Percentiles rank a stretch among this genome's conserved stretches.
Evolutionary conservation across 768 basidiomycete species (phyloP).

Genomic region (Termitomyces sp.): DNA sequence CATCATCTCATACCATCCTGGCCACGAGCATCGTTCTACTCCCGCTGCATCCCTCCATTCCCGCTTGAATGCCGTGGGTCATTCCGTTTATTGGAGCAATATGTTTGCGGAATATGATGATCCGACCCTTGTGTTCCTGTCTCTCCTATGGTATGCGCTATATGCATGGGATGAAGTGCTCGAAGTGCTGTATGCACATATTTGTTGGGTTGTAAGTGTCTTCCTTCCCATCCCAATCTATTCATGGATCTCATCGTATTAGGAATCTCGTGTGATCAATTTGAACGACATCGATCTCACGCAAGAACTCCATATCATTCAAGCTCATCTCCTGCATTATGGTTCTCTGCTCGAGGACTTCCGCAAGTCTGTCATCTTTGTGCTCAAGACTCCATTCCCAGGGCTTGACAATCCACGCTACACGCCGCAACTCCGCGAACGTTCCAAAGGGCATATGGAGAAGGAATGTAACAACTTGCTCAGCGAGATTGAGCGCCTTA

Average conservation of each 20-base stretch:
- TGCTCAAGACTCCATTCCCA: slow-evolving; percentile 47
- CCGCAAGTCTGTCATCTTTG: slow-evolving; percentile 46
- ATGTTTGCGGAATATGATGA: slow-evolving; percentile 40
- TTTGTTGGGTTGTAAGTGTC: slow-evolving; percentile 40
- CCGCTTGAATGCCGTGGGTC: slow-evolving; percentile 35
- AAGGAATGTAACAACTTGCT: slow-evolving; percentile 47
- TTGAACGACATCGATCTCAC: slow-evolving; percentile 43
- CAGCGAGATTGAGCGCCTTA: slow-evolving; percentile 47
- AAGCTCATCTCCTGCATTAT: slow-evolving; percentile 58
- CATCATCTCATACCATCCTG: slow-evolving; percentile 42
- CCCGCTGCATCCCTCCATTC: slow-evolving; percentile 31
- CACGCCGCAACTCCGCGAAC: slow-evolving; percentile 12
- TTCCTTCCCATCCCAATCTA: slow-evolving; percentile 8
- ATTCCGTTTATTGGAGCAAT: slow-evolving; percentile 43
- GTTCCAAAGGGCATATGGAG: slow-evolving; percentile 26
- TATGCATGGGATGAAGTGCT: slow-evolving; percentile 62
- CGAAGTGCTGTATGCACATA: slow-evolving; percentile 48
- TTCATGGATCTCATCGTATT: not conserved
- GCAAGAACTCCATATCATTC: slow-evolving; percentile 51
- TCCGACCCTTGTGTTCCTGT: slow-evolving; percentile 52
- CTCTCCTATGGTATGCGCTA: slow-evolving; percentile 54
- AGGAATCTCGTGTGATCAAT: slow-evolving; percentile 45
- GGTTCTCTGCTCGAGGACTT: slow-evolving; percentile 53
- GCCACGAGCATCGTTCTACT: slow-evolving; percentile 29
- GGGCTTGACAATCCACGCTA: slow-evolving; percentile 29